A percentile compares a stretch with the other conserved stretches of the same genome.
phyloP scores from a whole-genome alignment of 2,329 filamentous ascomycete genomes.

The Ascochyta koolunga region DNA sequence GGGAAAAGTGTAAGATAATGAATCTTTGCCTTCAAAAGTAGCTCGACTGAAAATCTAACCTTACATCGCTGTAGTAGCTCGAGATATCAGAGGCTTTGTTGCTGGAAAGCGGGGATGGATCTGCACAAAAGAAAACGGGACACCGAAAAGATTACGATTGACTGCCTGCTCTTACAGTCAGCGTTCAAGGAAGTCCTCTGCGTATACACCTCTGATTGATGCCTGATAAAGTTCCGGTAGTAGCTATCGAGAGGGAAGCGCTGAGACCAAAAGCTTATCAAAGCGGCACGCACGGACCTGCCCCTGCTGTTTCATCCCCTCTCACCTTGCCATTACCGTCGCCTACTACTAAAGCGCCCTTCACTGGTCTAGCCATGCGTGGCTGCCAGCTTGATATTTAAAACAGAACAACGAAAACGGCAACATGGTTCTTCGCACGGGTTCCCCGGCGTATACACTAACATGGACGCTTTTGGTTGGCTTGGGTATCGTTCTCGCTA shows the following conservation, averaged over 20 bases:
- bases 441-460: neutral
- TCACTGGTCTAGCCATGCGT: too few species aligned
- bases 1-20: conserved; percentile 4
- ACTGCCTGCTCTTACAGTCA: neutral
- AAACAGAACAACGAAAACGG: neutral
- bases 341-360: too few species aligned
- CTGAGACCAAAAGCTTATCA: too few species aligned
- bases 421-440: neutral
- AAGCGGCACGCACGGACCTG: too few species aligned
- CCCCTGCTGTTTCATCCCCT: too few species aligned
- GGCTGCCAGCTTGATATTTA: neutral
- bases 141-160: neutral
- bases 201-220: neutral
- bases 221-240: too few species aligned
- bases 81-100: neutral
- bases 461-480: neutral
- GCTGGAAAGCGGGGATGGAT: neutral
- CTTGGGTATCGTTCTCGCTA: neutral
- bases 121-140: neutral
- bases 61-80: neutral
- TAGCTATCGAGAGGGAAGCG: too few species aligned
- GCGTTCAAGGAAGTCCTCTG: neutral
- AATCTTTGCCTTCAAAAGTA: too few species aligned
- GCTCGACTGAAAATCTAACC: neutral
- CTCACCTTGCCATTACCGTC: too few species aligned